These are phyloP conservation scores for Populus simonii DNA, from an alignment of 345 rosid genomes.

Conservation along the genomic window DNA sequence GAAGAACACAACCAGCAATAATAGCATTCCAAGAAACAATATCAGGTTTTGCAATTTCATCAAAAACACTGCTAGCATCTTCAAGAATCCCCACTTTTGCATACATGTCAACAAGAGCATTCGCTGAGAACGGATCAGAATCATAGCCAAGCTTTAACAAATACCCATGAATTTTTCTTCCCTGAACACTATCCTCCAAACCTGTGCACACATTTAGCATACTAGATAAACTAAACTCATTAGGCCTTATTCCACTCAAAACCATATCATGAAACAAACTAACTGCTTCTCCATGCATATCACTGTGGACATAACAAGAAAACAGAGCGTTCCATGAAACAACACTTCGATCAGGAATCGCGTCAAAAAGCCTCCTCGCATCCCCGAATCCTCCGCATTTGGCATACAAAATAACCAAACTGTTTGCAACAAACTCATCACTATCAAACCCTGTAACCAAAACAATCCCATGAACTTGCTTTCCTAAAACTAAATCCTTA, in stretches of 20 bases:
- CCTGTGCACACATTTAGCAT: constrained; percentile 55
- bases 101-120: constrained; percentile 72
- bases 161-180: constrained; percentile 47
- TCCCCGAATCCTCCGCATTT: constrained; percentile 48
- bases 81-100: constrained; percentile 49
- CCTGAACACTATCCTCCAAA: constrained; percentile 39
- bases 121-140: constrained; percentile 44
- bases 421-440: constrained; percentile 59
- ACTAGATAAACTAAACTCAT: constrained; percentile 58
- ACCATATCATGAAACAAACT: constrained; percentile 48
- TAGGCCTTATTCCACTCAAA: constrained; percentile 46
- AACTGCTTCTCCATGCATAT: constrained; percentile 37
- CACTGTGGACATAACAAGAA: constrained; percentile 52
- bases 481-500: constrained; percentile 45
- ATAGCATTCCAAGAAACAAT: constrained; percentile 67
- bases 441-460: constrained; percentile 49
- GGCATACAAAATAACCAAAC: constrained; percentile 56
- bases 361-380: constrained; percentile 48
- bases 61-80: constrained; percentile 39
- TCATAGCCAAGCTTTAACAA: constrained; percentile 52
- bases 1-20: constrained; percentile 58
- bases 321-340: constrained; percentile 62
- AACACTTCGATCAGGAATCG: constrained; percentile 43
- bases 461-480: constrained; percentile 53
- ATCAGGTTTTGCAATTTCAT: constrained; percentile 47